Base-by-base conservation (phyloP, 129 eudicot species). In the Sambucus nigra region DNA sequence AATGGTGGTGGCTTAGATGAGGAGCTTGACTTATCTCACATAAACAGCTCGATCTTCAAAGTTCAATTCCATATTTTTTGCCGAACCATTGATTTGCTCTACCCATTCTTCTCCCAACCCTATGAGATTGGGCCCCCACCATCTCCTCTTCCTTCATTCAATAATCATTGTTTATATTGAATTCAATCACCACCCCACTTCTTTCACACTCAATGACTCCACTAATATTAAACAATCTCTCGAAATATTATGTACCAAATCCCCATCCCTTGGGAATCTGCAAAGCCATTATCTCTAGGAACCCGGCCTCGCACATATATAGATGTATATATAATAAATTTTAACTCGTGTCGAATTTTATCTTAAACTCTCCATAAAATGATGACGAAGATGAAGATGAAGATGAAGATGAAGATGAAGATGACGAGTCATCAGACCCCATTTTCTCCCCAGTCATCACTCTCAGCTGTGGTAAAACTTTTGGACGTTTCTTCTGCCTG, bases 211-310 rank as follows among this genome's bases (percentile, higher is more conserved):
- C 80, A 57, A 83, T 65, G 57, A 57, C 80, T 71, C 42, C 42
- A 35, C 69, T 19, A 48, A n/a, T n/a, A 35, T 35, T 35, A 35
- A 35, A 35, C 42, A 35, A 35, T 35, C 19, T 18, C 27, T 10
- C 71, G 66, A 81, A 78, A 69, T 60, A 56, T 50, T 73, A 82
- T 78, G 80, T 73, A 79, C 88, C 80, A 79, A 63, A 78, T 63
- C 82, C 79, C 73, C 60, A 57, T 62, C 76, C 94, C 79, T 83
- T 69, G 96, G 96, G 94, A 83, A 77, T 73, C 71, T 62, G 86
- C 94, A 76, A 70, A 61, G 64, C 77, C 89, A 77, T 54, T 71
- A 44, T 78, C 76, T 66, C 8, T 35, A 35, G 8, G 3, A 35
- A 73, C 81, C 67, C 42, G 74, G 57, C 66, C 55, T 46, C 53